phyloP scores from a whole-genome alignment of 306 rosid genomes.

The Glycine soja region DNA sequence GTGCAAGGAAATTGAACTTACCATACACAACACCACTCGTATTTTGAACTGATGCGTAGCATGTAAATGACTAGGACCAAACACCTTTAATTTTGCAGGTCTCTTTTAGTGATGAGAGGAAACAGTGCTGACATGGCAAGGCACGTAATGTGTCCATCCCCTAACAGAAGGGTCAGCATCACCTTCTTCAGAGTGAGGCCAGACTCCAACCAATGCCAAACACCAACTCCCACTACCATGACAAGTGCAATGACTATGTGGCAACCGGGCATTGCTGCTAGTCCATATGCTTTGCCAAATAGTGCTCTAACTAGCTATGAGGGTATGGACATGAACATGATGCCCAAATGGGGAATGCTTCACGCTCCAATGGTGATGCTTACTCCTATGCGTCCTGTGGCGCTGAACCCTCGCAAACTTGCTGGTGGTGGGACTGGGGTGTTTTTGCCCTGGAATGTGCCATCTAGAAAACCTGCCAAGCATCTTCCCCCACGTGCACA shows the following conservation, averaged over 20 bases:
- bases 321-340: conserved; percentile 54
- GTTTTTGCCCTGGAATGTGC: conserved; percentile 90
- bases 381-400: conserved; percentile 74
- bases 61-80: not conserved
- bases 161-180: conserved; percentile 77
- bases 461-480: conserved; percentile 79
- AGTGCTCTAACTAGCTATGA: conserved; percentile 69
- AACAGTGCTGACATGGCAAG: conserved; percentile 97
- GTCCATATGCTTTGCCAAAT: conserved; percentile 64
- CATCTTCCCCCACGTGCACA: conserved; percentile 99
- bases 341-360: conserved; percentile 90
- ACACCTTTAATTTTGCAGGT: conserved; percentile 56
- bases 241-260: conserved; percentile 65
- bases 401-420: conserved; percentile 61
- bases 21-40: not conserved
- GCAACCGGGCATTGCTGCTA: conserved; percentile 72
- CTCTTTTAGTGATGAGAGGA: conserved; percentile 95
- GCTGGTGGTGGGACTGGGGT: conserved; percentile 92
- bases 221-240: conserved; percentile 61
- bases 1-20: conserved; percentile 30
- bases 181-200: conserved; percentile 82
- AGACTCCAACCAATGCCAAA: conserved; percentile 70
- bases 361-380: conserved; percentile 80
- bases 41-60: not conserved
- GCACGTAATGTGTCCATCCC: conserved; percentile 94